A percentile compares a stretch with the other conserved stretches of the same genome.
Evolutionary conservation across 495 filamentous ascomycete species (phyloP).

Genomic region (Xylona heveae): DNA sequence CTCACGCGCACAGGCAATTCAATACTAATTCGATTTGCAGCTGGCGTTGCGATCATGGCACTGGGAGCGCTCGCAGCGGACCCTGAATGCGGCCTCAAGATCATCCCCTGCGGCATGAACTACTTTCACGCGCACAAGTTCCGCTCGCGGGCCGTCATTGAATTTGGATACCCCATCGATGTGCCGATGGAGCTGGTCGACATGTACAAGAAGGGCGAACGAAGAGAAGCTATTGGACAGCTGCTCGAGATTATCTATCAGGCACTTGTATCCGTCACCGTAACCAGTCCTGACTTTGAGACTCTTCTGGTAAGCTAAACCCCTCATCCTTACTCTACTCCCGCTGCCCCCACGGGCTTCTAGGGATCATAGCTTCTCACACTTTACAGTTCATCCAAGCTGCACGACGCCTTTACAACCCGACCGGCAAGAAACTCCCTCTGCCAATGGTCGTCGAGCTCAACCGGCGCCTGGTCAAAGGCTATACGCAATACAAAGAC

Average conservation of each 20-base stretch:
- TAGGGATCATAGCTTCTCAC: constrained; percentile 13
- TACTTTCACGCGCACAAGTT: constrained; percentile 99
- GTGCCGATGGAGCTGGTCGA: constrained; percentile 61
- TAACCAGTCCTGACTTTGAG: constrained; percentile 87
- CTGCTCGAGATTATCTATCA: constrained; percentile 75
- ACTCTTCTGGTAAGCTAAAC: constrained; percentile 76
- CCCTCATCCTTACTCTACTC: too few relatives aligned
- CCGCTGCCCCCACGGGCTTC: neutral
- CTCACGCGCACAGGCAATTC: neutral
- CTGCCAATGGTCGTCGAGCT: constrained; percentile 90
- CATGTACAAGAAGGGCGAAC: constrained; percentile 60
- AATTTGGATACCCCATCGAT: constrained; percentile 79
- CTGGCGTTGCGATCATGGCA: constrained; percentile 95
- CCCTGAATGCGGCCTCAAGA: constrained; percentile 80
- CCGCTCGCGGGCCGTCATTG: constrained; percentile 84
- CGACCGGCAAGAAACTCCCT: constrained; percentile 80
- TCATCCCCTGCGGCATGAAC: constrained; percentile 99
- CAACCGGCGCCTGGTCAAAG: constrained; percentile 79
- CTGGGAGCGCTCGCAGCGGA: constrained; percentile 76
- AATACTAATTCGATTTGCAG: constrained; percentile 20
- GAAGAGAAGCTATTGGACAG: constrained; percentile 62
- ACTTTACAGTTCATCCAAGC: constrained; percentile 58
- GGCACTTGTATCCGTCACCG: constrained; percentile 69
- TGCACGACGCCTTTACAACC: constrained; percentile 81
- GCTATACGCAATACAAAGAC: constrained; percentile 82